Percentiles rank a stretch among this genome's conserved stretches.
Evolutionary conservation across 225 moss, liverwort and hornwort species (phyloP).

Genomic region (Marchantia paleacea): DNA sequence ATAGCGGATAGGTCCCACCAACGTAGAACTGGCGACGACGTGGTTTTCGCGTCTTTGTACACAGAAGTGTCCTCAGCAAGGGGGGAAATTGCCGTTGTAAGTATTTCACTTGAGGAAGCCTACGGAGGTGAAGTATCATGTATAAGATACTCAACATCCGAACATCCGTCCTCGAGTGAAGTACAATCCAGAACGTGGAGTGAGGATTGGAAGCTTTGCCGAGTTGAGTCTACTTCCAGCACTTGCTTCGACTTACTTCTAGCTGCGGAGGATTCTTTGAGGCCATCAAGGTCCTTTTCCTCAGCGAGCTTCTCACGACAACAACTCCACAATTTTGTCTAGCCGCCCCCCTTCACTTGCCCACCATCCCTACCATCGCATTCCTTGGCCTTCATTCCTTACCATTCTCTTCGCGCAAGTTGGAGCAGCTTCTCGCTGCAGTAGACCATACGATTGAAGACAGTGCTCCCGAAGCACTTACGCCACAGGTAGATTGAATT

Average conservation of each 20-base stretch:
- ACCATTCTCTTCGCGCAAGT: background rate
- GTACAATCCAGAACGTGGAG: slow-evolving; percentile 6
- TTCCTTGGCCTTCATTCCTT: background rate
- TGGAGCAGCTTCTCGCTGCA: slow-evolving; percentile 1
- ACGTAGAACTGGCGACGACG: background rate
- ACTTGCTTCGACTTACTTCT: background rate
- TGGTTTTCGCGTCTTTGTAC: no score
- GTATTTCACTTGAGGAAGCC: background rate
- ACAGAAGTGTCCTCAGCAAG: background rate
- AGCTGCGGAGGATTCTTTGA: background rate
- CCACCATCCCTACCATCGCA: background rate
- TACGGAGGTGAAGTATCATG: no score
- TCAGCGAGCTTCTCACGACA: background rate
- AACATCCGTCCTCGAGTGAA: background rate
- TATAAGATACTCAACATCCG: no score
- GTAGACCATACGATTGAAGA: slow-evolving; percentile 2
- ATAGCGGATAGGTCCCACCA: background rate
- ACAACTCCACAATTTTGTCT: background rate
- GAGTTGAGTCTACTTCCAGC: background rate
- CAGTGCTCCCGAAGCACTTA: background rate
- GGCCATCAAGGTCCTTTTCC: background rate
- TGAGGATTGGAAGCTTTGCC: background rate
- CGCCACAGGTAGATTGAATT: background rate
- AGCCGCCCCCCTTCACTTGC: background rate
- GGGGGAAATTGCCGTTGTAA: background rate